Percentiles rank a stretch among this genome's conserved stretches.
These are phyloP conservation scores for Elymus sibiricus DNA, from an alignment of 176 grass and related monocot species.

Conservation along the genomic window DNA sequence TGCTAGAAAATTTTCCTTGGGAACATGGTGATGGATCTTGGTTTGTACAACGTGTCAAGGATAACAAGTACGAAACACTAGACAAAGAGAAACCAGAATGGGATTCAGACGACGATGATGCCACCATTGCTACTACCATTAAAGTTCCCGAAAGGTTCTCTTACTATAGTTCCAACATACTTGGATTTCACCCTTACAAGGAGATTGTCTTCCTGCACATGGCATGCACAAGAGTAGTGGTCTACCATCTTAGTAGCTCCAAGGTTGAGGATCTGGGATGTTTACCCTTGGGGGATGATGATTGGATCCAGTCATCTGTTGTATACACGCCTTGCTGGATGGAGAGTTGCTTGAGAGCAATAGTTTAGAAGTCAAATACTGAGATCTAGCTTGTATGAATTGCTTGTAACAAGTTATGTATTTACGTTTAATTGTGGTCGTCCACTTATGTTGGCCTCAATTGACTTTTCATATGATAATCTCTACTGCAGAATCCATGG, in stretches of 20 bases:
- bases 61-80: neutral
- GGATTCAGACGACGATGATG: neutral
- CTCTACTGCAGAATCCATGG: too few relatives aligned
- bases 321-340: slow-evolving; percentile 1
- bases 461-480: too few relatives aligned
- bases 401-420: too few relatives aligned
- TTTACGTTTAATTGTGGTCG: too few relatives aligned
- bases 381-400: too few relatives aligned
- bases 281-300: neutral
- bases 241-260: neutral
- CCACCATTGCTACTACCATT: neutral
- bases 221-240: neutral
- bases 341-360: neutral
- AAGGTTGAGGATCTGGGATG: neutral
- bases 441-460: too few relatives aligned
- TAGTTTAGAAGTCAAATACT: too few relatives aligned
- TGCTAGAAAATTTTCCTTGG: neutral
- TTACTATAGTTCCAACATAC: neutral
- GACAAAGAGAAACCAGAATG: neutral
- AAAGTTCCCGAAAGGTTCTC: neutral
- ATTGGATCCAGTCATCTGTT: neutral
- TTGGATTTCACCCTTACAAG: neutral
- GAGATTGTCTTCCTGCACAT: neutral
- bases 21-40: neutral
- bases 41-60: neutral